phyloP scores from a whole-genome alignment of 108 stramenopile species.

The Aurantiochytrium sp. region DNA sequence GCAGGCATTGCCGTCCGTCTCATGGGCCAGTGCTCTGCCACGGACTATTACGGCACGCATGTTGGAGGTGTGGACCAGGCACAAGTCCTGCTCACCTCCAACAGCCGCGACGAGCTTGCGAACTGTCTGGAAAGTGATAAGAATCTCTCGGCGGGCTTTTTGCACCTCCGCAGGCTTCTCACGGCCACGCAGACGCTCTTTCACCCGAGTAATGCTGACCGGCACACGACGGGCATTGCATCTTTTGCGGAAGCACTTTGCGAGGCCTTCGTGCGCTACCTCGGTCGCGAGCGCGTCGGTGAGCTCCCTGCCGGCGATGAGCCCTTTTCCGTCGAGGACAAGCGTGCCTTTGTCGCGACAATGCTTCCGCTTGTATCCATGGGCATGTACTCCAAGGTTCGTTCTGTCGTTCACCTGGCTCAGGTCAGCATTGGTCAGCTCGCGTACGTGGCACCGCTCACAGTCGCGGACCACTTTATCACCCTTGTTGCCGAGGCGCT shows the following conservation, averaged over 20 bases:
- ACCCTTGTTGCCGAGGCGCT: background rate
- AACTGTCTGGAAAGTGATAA: background rate
- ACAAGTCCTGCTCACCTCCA: background rate
- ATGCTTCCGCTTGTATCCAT: background rate
- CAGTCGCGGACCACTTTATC: background rate
- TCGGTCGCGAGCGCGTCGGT: background rate
- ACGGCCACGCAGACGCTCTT: background rate
- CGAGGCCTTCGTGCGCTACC: background rate
- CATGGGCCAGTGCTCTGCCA: background rate
- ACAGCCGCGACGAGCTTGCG: background rate
- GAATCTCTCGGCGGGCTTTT: background rate
- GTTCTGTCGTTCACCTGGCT: background rate
- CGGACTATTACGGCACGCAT: background rate
- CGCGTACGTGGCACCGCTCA: background rate
- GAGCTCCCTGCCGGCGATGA: background rate
- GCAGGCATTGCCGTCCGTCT: background rate
- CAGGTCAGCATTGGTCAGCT: background rate
- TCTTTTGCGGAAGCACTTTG: background rate
- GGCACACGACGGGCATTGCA: background rate
- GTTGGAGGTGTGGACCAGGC: background rate
- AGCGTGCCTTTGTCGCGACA: background rate
- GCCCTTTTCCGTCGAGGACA: background rate
- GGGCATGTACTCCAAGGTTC: constrained; percentile 12
- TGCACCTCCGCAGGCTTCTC: background rate
- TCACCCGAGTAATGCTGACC: background rate